Conservation (phyloP, 805 yeast genomes). For the Torulaspora microellipsoides region DNA sequence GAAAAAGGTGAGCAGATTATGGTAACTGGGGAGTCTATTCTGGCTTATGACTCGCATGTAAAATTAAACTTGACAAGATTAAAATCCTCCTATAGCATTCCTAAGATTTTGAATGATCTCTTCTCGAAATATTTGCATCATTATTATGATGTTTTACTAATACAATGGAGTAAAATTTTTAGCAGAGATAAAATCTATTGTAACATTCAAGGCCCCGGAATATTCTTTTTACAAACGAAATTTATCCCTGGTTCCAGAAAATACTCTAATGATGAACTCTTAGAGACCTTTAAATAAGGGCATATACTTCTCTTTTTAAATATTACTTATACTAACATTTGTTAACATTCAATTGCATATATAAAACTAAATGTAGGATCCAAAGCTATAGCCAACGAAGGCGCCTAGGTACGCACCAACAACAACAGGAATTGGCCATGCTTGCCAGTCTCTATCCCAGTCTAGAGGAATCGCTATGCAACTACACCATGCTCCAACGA, state of each 20-base stretch:
- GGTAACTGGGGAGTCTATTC: constrained; percentile 20
- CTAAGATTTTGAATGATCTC: constrained; percentile 5
- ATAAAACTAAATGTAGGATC: constrained; percentile 25
- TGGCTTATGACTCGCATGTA: constrained; percentile 18
- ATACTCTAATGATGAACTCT: constrained; percentile 11
- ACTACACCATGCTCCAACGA: constrained; percentile 84
- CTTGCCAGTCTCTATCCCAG: constrained; percentile 98
- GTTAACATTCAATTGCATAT: constrained; percentile 10
- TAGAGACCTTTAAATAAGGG: constrained; percentile 4
- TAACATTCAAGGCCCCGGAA: constrained; percentile 33
- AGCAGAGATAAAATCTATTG: constrained; percentile 21
- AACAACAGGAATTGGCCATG: constrained; percentile 87
- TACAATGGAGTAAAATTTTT: constrained; percentile 13
- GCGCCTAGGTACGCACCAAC: constrained; percentile 77
- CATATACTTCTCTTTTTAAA: constrained; percentile 2
- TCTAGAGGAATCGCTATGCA: constrained; percentile 92
- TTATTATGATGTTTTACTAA: constrained; percentile 12
- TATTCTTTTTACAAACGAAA: constrained; percentile 26
- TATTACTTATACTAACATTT: neutral
- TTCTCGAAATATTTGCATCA: constrained; percentile 4
- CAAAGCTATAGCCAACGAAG: constrained; percentile 51
- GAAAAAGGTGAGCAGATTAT: constrained; percentile 23
- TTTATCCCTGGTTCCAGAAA: constrained; percentile 11
- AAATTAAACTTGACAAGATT: constrained; percentile 6
- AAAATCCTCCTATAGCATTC: constrained; percentile 7